Evolutionary conservation across 2,329 filamentous ascomycete genomes (phyloP).

Genomic region (Bipolaris zeicola): DNA sequence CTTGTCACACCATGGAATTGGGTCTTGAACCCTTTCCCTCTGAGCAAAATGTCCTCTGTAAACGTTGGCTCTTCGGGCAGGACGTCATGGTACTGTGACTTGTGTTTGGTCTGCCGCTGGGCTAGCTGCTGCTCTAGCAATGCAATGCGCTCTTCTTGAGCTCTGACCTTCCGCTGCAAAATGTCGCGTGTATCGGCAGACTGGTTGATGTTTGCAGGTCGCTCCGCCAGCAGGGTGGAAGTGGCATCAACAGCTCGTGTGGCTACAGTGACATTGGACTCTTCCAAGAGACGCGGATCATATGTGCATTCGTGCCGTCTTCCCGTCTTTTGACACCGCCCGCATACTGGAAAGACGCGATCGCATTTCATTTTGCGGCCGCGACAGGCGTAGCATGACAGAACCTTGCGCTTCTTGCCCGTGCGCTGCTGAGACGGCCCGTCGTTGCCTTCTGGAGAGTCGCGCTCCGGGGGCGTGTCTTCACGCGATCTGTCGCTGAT

Average conservation of each 20-base stretch:
- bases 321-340: conserved; percentile 52
- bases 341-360: conserved; percentile 52
- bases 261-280: conserved; percentile 30
- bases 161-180: conserved; percentile 35
- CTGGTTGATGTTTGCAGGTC: conserved; percentile 7
- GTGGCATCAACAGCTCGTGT: conserved; percentile 24
- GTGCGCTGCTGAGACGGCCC: conserved; percentile 47
- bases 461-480: conserved; percentile 30
- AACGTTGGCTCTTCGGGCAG: conserved; percentile 21
- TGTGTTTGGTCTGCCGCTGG: conserved; percentile 24
- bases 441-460: conserved; percentile 35
- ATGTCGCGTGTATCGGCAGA: conserved; percentile 20
- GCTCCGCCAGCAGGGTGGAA: conserved; percentile 10
- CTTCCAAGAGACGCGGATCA: conserved; percentile 45
- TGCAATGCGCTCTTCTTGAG: conserved; percentile 41
- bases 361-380: conserved; percentile 57
- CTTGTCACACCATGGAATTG: conserved; percentile 53
- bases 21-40: conserved; percentile 54
- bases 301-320: conserved; percentile 52
- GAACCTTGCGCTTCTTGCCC: conserved; percentile 52
- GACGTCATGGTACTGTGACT: conserved; percentile 24
- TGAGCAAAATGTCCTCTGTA: conserved; percentile 50
- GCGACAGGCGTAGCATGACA: conserved; percentile 55
- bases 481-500: conserved; percentile 38
- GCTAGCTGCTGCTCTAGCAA: conserved; percentile 38